A percentile compares a stretch with the other conserved stretches of the same genome.
Evolutionary conservation across 2,329 filamentous ascomycete genomes (phyloP).

Genomic region (Colletotrichum orbiculare): DNA sequence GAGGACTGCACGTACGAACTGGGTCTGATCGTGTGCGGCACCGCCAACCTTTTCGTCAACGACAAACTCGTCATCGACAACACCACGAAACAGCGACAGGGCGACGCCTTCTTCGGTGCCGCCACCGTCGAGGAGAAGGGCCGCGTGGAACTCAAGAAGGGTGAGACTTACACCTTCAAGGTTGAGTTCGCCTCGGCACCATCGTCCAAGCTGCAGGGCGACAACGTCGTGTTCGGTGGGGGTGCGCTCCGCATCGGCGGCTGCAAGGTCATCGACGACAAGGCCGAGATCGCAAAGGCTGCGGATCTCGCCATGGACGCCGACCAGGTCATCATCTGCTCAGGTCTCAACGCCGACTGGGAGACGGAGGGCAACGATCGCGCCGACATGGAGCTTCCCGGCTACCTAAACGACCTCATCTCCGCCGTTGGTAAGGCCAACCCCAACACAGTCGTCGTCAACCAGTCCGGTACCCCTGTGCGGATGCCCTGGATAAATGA

Average conservation of each 20-base stretch:
- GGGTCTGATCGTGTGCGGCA: constrained; percentile 73
- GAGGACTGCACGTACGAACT: constrained; percentile 72
- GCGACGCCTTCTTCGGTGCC: constrained; percentile 73
- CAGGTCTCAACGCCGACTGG: constrained; percentile 78
- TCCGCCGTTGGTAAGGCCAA: constrained; percentile 72
- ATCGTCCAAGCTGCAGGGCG: constrained; percentile 64
- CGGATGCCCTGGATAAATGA: constrained; percentile 70
- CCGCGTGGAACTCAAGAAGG: constrained; percentile 66
- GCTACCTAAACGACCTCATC: constrained; percentile 75
- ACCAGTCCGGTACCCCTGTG: constrained; percentile 78
- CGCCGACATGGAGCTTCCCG: constrained; percentile 78
- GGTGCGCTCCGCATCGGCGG: constrained; percentile 73
- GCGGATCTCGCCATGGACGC: constrained; percentile 74
- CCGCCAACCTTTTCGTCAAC: constrained; percentile 73
- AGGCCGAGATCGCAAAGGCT: constrained; percentile 72
- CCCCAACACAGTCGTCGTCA: constrained; percentile 73
- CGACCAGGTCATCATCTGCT: constrained; percentile 82
- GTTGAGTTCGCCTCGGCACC: constrained; percentile 71
- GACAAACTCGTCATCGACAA: constrained; percentile 73
- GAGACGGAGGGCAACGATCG: constrained; percentile 79
- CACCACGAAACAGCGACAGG: constrained; percentile 69
- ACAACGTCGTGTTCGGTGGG: constrained; percentile 63
- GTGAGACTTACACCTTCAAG: constrained; percentile 67
- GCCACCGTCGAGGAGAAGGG: constrained; percentile 74
- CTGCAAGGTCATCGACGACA: constrained; percentile 65